Percentiles rank a stretch among this genome's conserved stretches.
phyloP scores from a whole-genome alignment of 805 yeast genomes.

The Blastobotrys attinorum region DNA sequence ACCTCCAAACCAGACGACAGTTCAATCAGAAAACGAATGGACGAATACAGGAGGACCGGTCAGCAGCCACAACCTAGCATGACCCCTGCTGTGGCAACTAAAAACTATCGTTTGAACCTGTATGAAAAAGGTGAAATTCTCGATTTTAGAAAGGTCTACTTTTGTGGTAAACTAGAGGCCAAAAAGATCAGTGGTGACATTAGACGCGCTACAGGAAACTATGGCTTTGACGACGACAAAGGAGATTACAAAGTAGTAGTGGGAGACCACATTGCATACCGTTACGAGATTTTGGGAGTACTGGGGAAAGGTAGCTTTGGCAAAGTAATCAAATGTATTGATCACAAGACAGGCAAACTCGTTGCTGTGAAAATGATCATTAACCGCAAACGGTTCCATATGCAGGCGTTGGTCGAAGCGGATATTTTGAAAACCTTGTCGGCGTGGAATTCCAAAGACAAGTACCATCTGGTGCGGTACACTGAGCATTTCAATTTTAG shows the following conservation, averaged over 20 bases:
- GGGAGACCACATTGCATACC: conserved; percentile 69
- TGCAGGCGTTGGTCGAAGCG: conserved; percentile 74
- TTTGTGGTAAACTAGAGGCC: conserved; percentile 35
- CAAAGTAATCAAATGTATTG: conserved; percentile 59
- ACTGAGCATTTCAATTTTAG: conserved; percentile 68
- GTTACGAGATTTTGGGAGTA: conserved; percentile 52
- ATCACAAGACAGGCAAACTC: conserved; percentile 47
- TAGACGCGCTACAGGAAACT: conserved; percentile 33
- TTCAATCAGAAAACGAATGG: conserved; percentile 6
- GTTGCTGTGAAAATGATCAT: conserved; percentile 77
- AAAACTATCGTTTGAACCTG: conserved; percentile 31
- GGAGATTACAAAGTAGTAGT: conserved; percentile 50
- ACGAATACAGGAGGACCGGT: conserved; percentile 6
- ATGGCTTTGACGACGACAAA: conserved; percentile 64
- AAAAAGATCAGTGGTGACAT: conserved; percentile 18
- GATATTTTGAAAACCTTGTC: conserved; percentile 49
- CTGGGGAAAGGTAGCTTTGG: conserved; percentile 84
- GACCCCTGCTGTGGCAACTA: conserved; percentile 19
- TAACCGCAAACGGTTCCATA: conserved; percentile 62
- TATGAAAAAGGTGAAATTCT: conserved; percentile 57
- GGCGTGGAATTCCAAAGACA: conserved; percentile 27
- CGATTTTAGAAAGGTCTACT: conserved; percentile 43
- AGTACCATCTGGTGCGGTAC: conserved; percentile 42
- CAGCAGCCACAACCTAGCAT: conserved; percentile 9
- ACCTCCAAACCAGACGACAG: conserved; percentile 7